Evolutionary conservation across 192 early-diverging fungal species (phyloP), one percentile per base, ranked within the genome.

Genomic region (Podila clonocystis): DNA sequence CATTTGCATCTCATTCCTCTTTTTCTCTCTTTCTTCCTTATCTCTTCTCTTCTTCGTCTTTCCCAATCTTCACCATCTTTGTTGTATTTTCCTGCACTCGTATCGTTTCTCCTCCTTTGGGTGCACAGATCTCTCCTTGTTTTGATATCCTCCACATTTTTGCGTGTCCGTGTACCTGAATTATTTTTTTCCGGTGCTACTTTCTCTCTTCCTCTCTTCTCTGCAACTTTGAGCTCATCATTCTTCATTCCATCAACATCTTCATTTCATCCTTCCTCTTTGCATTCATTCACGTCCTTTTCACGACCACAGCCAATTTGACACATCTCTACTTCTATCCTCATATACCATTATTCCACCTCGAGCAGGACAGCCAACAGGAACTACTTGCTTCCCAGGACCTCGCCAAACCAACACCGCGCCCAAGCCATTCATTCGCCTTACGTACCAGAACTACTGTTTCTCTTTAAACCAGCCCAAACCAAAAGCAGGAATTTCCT

Each of bases 401-500:
- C 1, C 11, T 52, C 55, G 9, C 26, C 22, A 19, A 20, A 11
- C 55, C 5, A 19, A 24, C 20, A 11, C 26, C 59, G 33, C 28
- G 26, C 55, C 59, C 30, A 60, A 33, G 28, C 59, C 22, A 60
- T n/a, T 28, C n/a, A 57, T 28, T 55, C 12, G 20, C 17, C 26
- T 28, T 24, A 58, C 55, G 26, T 24, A n/a, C 22, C 26, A 9
- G 22, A 58, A 19, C 66, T 33, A 38, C 33, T 17, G 36, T 67
- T 49, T 68, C 31, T 26, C 50, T 58, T 68, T 8, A n/a, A 34
- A 11, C 52, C 28, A 45, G 17, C 58, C 41, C 41, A 45, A 45
- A 24, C 64, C 41, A 24, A 50, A 36, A 45, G 26, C 50, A 38
- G 48, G 11, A 41, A 41, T 41, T 36, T 63, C 62, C 62, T 65